These are phyloP conservation scores for Neurospora hispaniola DNA, from an alignment of 495 filamentous ascomycete species.

Conservation along the genomic window DNA sequence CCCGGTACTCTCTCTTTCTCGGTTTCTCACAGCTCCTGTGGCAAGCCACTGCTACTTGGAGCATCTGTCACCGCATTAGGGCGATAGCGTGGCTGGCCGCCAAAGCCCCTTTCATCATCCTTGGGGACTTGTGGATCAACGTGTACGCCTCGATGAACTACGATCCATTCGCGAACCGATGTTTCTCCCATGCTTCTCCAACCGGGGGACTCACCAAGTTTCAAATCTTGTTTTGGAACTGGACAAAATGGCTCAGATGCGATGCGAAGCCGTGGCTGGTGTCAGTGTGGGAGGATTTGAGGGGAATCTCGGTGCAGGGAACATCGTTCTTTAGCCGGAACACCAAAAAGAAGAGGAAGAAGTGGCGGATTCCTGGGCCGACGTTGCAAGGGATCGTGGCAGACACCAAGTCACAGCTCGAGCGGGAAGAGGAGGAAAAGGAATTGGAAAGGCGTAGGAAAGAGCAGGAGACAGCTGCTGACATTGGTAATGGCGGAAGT, in stretches of 20 bases:
- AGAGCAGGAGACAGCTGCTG: neutral
- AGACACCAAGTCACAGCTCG: neutral
- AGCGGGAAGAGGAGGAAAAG: neutral
- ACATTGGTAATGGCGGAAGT: neutral
- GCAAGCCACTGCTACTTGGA: neutral
- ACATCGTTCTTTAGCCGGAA: neutral
- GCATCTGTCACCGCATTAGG: neutral
- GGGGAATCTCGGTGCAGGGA: neutral
- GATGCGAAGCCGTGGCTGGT: neutral
- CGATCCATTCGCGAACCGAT: neutral
- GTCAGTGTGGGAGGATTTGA: neutral
- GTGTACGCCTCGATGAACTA: neutral
- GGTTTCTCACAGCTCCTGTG: neutral
- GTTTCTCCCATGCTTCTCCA: neutral
- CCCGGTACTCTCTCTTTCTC: neutral
- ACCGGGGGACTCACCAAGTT: neutral
- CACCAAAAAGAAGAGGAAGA: neutral
- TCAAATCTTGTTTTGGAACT: neutral
- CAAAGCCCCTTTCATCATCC: neutral
- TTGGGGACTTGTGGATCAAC: neutral
- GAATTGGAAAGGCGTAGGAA: neutral
- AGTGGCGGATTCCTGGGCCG: neutral
- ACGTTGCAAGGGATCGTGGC: neutral
- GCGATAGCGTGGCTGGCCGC: neutral
- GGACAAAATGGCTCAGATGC: neutral